Conservation (phyloP, 2,329 filamentous ascomycete species). For the Cladosporium sphaerospermum region DNA sequence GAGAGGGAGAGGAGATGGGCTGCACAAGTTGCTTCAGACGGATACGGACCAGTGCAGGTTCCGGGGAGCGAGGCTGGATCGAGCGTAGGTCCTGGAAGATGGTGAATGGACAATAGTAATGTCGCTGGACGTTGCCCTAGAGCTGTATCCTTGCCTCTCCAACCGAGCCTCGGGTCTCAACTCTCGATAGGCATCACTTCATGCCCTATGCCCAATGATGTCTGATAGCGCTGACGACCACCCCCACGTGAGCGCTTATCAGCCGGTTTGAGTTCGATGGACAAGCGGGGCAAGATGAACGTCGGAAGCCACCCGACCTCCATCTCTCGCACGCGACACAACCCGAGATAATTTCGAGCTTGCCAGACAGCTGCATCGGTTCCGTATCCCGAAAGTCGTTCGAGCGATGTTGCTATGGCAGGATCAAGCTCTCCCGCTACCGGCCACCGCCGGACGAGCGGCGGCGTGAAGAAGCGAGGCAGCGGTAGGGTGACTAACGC, state of each 20-base stretch:
- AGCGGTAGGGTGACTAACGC: slow-evolving; percentile 7
- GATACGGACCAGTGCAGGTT: slow-evolving; percentile 1
- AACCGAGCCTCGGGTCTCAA: too few relatives aligned
- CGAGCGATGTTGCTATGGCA: not conserved
- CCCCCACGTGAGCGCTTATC: too few relatives aligned
- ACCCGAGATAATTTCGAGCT: too few relatives aligned
- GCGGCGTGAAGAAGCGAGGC: slow-evolving; percentile 6
- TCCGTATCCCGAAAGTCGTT: not conserved
- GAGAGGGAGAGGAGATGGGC: slow-evolving; percentile 9
- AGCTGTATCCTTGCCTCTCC: too few relatives aligned
- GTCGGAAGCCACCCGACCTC: too few relatives aligned
- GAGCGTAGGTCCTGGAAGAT: too few relatives aligned
- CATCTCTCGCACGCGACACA: too few relatives aligned
- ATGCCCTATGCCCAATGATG: too few relatives aligned
- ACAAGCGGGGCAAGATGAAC: too few relatives aligned
- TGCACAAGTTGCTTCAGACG: slow-evolving; percentile 6
- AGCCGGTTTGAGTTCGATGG: too few relatives aligned
- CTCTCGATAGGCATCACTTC: too few relatives aligned
- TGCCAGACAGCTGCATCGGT: not conserved
- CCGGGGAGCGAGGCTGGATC: not conserved
- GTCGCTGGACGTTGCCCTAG: not conserved
- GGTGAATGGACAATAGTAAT: not conserved
- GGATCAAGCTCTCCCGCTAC: not conserved
- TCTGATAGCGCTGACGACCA: too few relatives aligned
- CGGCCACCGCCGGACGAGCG: slow-evolving; percentile 3